Conservation (phyloP, 257 asterid species). For the Primulina huaijiensis region DNA sequence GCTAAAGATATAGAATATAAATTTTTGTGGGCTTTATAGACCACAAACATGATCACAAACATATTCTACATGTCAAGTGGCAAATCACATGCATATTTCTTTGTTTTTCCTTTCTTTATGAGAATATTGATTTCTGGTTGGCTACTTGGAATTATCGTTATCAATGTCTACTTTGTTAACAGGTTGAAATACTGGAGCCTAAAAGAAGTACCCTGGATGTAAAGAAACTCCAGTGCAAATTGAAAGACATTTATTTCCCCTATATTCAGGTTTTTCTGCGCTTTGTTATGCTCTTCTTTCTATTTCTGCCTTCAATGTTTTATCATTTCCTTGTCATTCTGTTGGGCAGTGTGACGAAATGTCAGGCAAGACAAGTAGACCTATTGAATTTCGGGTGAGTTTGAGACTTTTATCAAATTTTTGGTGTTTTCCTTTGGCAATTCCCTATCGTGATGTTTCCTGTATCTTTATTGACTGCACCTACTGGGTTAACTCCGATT, state of each 20-base stretch:
- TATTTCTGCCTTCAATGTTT: constrained; percentile 14
- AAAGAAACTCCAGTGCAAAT: constrained; percentile 32
- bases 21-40: too few relatives aligned
- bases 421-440: neutral
- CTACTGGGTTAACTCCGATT: neutral
- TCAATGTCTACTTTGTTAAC: constrained; percentile 21
- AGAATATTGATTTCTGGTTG: constrained; percentile 1
- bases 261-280: constrained; percentile 61
- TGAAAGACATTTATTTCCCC: constrained; percentile 83
- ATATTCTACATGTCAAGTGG: too few relatives aligned
- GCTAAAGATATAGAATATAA: too few relatives aligned
- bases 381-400: constrained; percentile 61
- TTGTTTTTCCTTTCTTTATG: neutral
- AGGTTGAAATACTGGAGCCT: constrained; percentile 62
- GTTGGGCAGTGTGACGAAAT: constrained; percentile 62
- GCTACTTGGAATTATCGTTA: neutral
- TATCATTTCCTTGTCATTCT: constrained; percentile 15
- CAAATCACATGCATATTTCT: too few relatives aligned
- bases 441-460: neutral
- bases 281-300: neutral
- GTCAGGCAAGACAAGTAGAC: constrained; percentile 60
- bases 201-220: constrained; percentile 27
- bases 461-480: neutral
- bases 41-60: too few relatives aligned
- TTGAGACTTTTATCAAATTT: constrained; percentile 9